Evolutionary conservation across 768 basidiomycete genomes (phyloP).

Genomic region (Serendipita indica): DNA sequence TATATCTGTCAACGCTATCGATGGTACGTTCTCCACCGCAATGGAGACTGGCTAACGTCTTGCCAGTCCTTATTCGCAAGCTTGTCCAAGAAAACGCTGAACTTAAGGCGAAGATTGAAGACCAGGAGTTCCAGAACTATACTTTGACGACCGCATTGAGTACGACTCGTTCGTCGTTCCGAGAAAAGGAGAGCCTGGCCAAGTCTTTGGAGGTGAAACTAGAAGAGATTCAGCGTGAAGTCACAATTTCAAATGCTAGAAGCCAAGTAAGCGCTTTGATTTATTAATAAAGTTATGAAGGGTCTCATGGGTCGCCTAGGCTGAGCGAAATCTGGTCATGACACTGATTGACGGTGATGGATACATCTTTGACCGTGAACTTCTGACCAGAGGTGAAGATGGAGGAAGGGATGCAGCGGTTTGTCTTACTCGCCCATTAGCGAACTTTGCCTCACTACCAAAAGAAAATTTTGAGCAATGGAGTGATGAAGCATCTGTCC

Average conservation of each 20-base stretch:
- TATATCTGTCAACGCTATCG: too few species aligned
- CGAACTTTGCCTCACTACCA: not conserved
- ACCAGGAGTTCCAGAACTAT: not conserved
- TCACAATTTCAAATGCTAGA: too few species aligned
- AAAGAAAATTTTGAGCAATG: not conserved
- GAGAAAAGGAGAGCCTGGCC: not conserved
- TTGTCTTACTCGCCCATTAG: not conserved
- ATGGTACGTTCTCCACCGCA: too few species aligned
- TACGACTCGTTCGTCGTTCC: not conserved
- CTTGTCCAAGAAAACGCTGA: not conserved
- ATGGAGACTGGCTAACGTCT: too few species aligned
- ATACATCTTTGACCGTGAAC: conserved; percentile 39
- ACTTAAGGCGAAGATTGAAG: not conserved
- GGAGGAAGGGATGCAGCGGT: conserved; percentile 45
- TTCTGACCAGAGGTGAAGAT: conserved; percentile 38
- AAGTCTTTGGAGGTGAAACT: not conserved
- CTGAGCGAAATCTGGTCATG: conserved; percentile 23
- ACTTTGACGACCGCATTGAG: not conserved
- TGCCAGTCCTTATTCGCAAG: not conserved
- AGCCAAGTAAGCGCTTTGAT: not conserved
- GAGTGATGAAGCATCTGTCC: not conserved
- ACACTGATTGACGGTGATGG: conserved; percentile 51
- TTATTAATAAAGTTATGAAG: not conserved
- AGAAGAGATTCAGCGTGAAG: too few species aligned
- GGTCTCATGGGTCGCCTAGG: not conserved